Evolutionary conservation across 2,329 filamentous ascomycete genomes (phyloP), one percentile per base, ranked within the genome.

Genomic region (Fusarium papillatum): DNA sequence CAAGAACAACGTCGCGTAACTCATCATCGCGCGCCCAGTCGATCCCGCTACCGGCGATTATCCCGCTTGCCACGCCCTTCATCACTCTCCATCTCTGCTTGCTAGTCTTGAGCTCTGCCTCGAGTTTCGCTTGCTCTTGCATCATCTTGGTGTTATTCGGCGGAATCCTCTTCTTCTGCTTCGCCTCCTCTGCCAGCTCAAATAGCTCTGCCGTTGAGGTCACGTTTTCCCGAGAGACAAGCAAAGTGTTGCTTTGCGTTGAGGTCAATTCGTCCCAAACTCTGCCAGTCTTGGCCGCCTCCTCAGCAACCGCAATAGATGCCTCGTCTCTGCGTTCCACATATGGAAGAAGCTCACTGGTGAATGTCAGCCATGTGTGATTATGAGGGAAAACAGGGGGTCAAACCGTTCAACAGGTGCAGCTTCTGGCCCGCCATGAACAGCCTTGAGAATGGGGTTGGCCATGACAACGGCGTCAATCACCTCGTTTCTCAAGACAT

Each of bases 21-120:
- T 87, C 88, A 64, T 92, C 88, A 83, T 97, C 92, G 48, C 89
- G 86, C 16, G 91, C 92, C 95, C 95, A 98, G 80, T 97, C 92
- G 66, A 97, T 87, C 59, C 95, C 95, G 82, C 95, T 97, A 5
- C 94, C 95, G 7, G 92, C 94, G 59, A 98, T 90, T 67, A 95
- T 89, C 22, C 93, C 95, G 79, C 93, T 94, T n/a, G 94, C 89
- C 50, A 95, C 91, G 29, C 91, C 94, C 85, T 96, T 97, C 83
- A 96, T 90, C 24, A 93, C 91, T 79, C 91, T 91, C 92, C 93
- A 95, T 79, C 90, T 89, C 76, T 92, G 91, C 72, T 90, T 90
- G 81, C 91, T 93, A 26, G 86, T 86, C 78, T 89, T 92, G 70
- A 94, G 84, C 48, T 92, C 88, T 8, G 82, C 84, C 78, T 95